phyloP scores from a whole-genome alignment of 208 protist genomes.

The Porcisia hertigi region DNA sequence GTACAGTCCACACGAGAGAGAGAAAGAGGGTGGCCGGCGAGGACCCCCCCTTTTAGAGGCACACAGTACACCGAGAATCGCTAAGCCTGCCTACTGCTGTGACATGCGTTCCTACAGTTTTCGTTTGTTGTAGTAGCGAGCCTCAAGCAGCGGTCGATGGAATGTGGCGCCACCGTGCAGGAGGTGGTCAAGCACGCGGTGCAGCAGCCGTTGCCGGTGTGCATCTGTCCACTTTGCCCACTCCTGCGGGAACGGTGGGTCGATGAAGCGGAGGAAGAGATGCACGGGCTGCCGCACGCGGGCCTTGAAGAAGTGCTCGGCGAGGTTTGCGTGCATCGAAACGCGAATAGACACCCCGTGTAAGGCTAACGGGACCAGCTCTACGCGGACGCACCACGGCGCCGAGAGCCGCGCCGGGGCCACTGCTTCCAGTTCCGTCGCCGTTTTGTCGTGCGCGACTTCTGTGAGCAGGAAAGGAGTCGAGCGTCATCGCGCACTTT shows the following conservation, averaged over 20 bases:
- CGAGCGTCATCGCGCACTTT: slow-evolving; percentile 10
- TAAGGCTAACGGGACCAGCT: slow-evolving; percentile 29
- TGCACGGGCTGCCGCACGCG: slow-evolving; percentile 22
- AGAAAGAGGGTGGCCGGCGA: not conserved
- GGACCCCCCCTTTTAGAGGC: not conserved
- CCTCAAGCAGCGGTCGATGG: slow-evolving; percentile 32
- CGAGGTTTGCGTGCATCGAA: slow-evolving; percentile 27
- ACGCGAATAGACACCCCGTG: slow-evolving; percentile 38
- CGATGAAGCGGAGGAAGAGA: slow-evolving; percentile 24
- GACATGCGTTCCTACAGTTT: slow-evolving; percentile 25
- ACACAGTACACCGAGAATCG: not conserved
- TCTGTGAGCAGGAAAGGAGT: slow-evolving; percentile 16
- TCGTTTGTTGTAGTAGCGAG: slow-evolving; percentile 32
- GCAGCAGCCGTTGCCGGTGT: slow-evolving; percentile 45
- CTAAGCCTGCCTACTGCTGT: not conserved
- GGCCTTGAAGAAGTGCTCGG: slow-evolving; percentile 39
- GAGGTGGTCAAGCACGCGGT: slow-evolving; percentile 41
- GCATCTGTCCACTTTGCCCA: slow-evolving; percentile 37
- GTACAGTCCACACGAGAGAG: not conserved
- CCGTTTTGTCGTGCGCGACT: not conserved
- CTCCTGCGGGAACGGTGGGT: slow-evolving; percentile 38
- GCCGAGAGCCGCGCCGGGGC: slow-evolving; percentile 24
- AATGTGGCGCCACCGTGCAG: slow-evolving; percentile 37
- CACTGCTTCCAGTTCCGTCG: not conserved
- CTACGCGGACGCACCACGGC: slow-evolving; percentile 36